Base-by-base conservation (phyloP, 495 filamentous ascomycete species). In the Daldinia bambusicola region DNA sequence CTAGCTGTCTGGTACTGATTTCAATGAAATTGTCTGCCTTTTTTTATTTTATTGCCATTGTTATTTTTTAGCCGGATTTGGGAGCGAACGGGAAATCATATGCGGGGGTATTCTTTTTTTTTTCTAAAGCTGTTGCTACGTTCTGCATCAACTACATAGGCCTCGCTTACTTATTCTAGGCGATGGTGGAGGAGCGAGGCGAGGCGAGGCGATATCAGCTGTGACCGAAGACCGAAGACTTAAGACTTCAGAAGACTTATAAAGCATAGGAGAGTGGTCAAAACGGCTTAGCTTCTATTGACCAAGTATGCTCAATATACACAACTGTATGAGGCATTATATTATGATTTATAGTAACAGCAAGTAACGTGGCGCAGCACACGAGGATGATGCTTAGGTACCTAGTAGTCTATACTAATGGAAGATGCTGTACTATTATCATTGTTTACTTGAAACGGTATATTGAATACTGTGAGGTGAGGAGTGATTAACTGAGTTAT, bases 301-400 rank as follows among this genome's bases (percentile, higher is more conserved):
- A 26, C 26, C 3, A 26, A 26, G 20, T 57, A 34, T 14, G 32
- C 48, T n/a, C 52, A 58, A 58, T 51, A 57, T 63, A n/a, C n/a
- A n/a, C n/a, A 51, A 20, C 6, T 68, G 12, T 9, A 3, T 30
- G 16, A 63, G 16, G 51, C 51, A 41, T 57, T 26, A 3, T 26
- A 41, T 57, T 26, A 3, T 26, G 26, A 26, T 26, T 26, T 59
- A 20, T 50, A 22, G 13, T 22, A 37, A 34, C 40, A 62, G 16
- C 30, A 62, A 20, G 10, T 67, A 50, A 30, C 41, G 50, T 9
- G 40, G 56, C 22, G 55, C 22, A 16, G 55, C 22, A 16, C 16
- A 16, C 45, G 38, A 60, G 16, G 4, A 41, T 32, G n/a, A 37
- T 14, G 3, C 26, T 3, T 26, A 51, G n/a, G 18, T 14, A 26